Conservation (phyloP, 768 basidiomycete species). For the Leccinum disarticulatum region DNA sequence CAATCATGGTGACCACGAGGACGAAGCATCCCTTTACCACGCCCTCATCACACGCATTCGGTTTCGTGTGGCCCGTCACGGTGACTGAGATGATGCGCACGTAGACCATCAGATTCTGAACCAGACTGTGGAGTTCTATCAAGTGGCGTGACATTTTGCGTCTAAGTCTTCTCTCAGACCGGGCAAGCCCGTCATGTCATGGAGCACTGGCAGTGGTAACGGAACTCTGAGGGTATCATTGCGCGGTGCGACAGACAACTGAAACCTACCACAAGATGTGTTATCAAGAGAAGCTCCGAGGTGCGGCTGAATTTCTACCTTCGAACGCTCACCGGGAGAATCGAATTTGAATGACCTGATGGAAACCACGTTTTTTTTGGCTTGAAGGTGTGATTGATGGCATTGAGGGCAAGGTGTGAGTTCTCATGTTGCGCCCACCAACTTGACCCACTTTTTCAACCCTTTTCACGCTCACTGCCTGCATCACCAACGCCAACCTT, state of each 20-base stretch:
- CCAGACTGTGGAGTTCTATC: background rate
- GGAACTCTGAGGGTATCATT: background rate
- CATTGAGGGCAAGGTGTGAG: background rate
- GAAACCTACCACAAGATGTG: background rate
- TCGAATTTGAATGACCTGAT: background rate
- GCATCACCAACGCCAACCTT: no score
- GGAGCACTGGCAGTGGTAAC: background rate
- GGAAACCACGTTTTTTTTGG: background rate
- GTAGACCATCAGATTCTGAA: background rate
- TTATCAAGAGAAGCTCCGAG: background rate
- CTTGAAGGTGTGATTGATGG: background rate
- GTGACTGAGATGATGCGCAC: background rate
- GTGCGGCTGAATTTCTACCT: background rate
- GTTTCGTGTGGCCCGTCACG: background rate
- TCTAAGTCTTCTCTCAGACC: background rate
- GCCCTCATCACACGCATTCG: background rate
- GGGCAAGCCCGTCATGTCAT: background rate
- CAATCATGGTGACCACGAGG: background rate
- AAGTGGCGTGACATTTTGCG: background rate
- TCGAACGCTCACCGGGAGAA: background rate
- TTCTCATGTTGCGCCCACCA: background rate
- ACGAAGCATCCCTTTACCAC: background rate
- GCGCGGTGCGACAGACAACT: background rate
- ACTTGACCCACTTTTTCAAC: background rate
- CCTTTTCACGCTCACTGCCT: background rate